phyloP scores from a whole-genome alignment of 2,329 filamentous ascomycete genomes.

The Bipolaris cookei region DNA sequence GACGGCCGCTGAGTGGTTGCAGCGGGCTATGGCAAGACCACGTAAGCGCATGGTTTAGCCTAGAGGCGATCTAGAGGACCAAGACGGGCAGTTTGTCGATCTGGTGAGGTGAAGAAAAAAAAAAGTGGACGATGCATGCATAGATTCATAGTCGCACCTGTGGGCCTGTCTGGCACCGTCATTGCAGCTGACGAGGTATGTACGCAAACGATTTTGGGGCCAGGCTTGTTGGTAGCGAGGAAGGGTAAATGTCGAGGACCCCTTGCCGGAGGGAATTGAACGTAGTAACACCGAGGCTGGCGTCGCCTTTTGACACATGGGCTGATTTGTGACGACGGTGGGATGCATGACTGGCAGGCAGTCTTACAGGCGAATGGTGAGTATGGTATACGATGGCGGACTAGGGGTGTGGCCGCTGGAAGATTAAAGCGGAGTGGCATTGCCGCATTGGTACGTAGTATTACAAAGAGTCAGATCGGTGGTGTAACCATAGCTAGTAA shows the following conservation, averaged over 20 bases:
- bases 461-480: constrained; percentile 31
- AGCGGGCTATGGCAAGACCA: constrained; percentile 17
- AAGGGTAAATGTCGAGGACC: constrained; percentile 5
- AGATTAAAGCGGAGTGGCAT: constrained; percentile 29
- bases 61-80: constrained; percentile 18
- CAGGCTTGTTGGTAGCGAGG: background rate
- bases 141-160: constrained; percentile 15
- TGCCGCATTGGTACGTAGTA: constrained; percentile 25
- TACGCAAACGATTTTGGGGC: constrained; percentile 10
- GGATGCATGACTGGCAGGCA: constrained; percentile 23
- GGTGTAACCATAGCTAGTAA: constrained; percentile 36
- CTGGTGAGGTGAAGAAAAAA: constrained; percentile 14
- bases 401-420: constrained; percentile 17
- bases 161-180: constrained; percentile 20
- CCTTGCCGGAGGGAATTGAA: constrained; percentile 19
- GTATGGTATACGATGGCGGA: constrained; percentile 21
- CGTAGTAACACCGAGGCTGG: constrained; percentile 18
- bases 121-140: constrained; percentile 18
- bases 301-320: constrained; percentile 24
- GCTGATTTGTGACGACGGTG: constrained; percentile 21
- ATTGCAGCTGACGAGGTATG: constrained; percentile 21
- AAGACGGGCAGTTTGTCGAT: constrained; percentile 23
- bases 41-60: constrained; percentile 24
- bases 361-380: constrained; percentile 24
- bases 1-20: constrained; percentile 19